A percentile compares a stretch with the other conserved stretches of the same genome.
These are phyloP conservation scores for Cercophora samala DNA, from an alignment of 495 filamentous ascomycete genomes.

Conservation along the genomic window DNA sequence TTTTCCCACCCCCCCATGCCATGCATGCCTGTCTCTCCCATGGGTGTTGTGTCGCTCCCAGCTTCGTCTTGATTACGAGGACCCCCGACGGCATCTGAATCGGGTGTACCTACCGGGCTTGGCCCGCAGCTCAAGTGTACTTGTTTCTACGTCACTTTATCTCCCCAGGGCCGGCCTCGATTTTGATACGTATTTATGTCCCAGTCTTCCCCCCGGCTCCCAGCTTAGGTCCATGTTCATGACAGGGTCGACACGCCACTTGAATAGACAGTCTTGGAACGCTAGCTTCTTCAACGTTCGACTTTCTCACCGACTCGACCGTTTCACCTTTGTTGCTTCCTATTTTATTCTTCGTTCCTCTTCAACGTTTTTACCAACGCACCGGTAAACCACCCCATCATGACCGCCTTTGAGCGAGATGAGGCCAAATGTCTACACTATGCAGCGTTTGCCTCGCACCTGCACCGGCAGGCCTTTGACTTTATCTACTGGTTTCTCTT, in stretches of 20 bases:
- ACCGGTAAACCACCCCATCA: conserved; percentile 5
- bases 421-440: conserved; percentile 40
- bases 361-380: not conserved
- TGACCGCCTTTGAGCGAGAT: conserved; percentile 3
- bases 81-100: not conserved
- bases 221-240: not conserved
- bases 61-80: conserved; percentile 15
- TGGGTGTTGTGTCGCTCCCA: conserved; percentile 12
- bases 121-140: conserved; percentile 16
- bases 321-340: conserved; percentile 1
- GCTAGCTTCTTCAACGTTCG: conserved; percentile 16
- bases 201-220: conserved; percentile 3
- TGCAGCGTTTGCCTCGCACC: conserved; percentile 42
- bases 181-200: conserved; percentile 14
- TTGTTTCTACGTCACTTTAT: conserved; percentile 18
- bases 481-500: conserved; percentile 49
- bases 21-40: conserved; percentile 17
- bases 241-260: conserved; percentile 14
- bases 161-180: conserved; percentile 2
- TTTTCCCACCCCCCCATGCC: conserved; percentile 12
- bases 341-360: conserved; percentile 6
- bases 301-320: conserved; percentile 8
- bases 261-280: conserved; percentile 9
- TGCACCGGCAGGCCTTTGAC: conserved; percentile 42
- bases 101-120: conserved; percentile 9